Evolutionary conservation across 345 rosid genomes (phyloP).

Genomic region (Citrus cavaleriei): DNA sequence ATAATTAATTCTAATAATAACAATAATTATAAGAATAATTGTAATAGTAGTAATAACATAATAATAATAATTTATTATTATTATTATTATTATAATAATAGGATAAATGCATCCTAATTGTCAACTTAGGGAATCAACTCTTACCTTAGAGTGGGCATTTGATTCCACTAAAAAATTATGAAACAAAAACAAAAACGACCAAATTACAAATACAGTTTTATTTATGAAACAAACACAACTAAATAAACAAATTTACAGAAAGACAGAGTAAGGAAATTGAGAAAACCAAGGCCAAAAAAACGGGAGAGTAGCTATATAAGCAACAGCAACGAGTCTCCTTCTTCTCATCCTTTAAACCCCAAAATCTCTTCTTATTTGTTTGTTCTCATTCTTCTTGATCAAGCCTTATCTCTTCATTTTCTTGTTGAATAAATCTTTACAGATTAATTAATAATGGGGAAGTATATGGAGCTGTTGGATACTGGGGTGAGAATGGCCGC

Average conservation of each 20-base stretch:
- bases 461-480: slow-evolving; percentile 49
- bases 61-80: no score
- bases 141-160: no score
- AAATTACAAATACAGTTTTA: no score
- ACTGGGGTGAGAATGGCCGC: slow-evolving; percentile 42
- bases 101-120: no score
- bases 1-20: no score
- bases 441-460: slow-evolving; percentile 26
- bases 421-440: neutral
- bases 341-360: neutral
- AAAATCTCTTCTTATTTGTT: neutral
- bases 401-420: no score
- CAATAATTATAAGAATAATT: no score
- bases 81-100: no score
- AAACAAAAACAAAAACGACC: neutral
- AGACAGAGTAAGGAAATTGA: neutral
- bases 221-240: neutral
- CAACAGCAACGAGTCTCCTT: neutral
- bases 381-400: no score
- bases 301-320: neutral
- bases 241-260: neutral
- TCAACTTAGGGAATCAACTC: no score
- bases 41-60: no score
- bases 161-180: no score
- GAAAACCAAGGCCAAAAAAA: neutral